These are phyloP conservation scores for Sparassis latifolia DNA, from an alignment of 1,284 basidiomycete genomes.

Conservation along the genomic window DNA sequence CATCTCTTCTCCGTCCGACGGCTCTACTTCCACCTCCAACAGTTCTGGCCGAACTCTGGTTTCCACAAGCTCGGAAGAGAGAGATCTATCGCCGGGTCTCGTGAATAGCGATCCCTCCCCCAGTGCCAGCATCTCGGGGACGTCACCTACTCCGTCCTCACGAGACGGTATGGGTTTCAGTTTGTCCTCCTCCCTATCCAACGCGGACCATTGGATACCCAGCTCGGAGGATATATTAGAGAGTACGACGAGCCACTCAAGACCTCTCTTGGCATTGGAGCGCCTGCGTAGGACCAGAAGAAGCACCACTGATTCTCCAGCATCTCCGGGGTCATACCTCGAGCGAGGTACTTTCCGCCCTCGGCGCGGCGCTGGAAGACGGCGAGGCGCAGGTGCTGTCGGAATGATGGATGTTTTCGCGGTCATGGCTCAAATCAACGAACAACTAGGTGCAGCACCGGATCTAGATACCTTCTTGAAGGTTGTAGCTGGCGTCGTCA, in stretches of 20 bases:
- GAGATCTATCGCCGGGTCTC: constrained; percentile 11
- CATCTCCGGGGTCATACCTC: constrained; percentile 10
- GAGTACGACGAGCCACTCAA: constrained; percentile 69
- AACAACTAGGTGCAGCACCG: constrained; percentile 69
- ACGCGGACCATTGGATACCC: constrained; percentile 41
- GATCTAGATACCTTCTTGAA: constrained; percentile 74
- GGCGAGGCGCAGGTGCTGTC: constrained; percentile 30
- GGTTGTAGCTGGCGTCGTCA: constrained; percentile 74
- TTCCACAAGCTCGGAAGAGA: constrained; percentile 14
- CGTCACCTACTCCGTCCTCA: not conserved
- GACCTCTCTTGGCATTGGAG: constrained; percentile 71
- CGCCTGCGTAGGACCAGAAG: constrained; percentile 50
- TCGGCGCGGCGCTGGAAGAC: constrained; percentile 15
- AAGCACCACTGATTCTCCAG: constrained; percentile 6
- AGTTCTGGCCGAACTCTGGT: constrained; percentile 28
- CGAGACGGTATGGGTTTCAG: not conserved
- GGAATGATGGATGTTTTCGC: constrained; percentile 81
- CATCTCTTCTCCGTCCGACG: constrained; percentile 25
- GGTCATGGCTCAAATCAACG: constrained; percentile 80
- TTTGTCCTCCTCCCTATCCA: constrained; percentile 14
- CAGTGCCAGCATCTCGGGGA: not conserved
- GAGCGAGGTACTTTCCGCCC: constrained; percentile 16
- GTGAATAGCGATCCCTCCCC: constrained; percentile 5
- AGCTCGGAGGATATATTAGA: constrained; percentile 61
- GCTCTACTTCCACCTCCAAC: constrained; percentile 20